phyloP scores from a whole-genome alignment of 2,329 filamentous ascomycete genomes.

The Aspergillus tubingensis region DNA sequence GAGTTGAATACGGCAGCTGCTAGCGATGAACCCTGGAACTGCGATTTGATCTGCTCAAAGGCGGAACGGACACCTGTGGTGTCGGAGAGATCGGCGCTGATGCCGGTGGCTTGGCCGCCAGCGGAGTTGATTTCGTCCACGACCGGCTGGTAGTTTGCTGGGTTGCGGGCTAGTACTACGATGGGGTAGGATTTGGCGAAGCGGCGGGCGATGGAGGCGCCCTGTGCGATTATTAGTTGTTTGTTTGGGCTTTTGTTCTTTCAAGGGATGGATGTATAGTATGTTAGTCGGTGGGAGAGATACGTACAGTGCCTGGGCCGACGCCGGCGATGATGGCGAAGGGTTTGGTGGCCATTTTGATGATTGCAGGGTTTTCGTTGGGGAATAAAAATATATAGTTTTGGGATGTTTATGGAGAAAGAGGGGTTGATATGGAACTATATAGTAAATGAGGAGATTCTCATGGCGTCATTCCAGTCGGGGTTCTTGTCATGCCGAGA shows the following conservation, averaged over 20 bases:
- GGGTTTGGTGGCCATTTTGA: constrained; percentile 40
- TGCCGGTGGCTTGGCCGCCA: constrained; percentile 62
- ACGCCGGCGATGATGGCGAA: constrained; percentile 51
- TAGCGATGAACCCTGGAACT: constrained; percentile 50
- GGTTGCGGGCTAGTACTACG: constrained; percentile 60
- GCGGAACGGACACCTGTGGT: constrained; percentile 55
- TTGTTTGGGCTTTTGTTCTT: background rate
- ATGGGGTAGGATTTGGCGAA: constrained; percentile 62
- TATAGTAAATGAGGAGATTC: background rate
- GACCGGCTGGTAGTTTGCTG: constrained; percentile 57
- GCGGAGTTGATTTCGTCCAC: constrained; percentile 61
- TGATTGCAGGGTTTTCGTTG: too few relatives aligned
- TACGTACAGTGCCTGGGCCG: constrained; percentile 47
- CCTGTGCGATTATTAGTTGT: background rate
- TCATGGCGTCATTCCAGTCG: constrained; percentile 20
- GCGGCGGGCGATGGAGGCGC: constrained; percentile 60
- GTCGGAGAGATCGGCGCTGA: constrained; percentile 61
- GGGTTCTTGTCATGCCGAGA: constrained; percentile 16
- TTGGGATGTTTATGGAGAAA: background rate
- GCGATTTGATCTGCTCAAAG: constrained; percentile 55
- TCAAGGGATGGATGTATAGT: background rate
- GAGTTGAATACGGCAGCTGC: constrained; percentile 64
- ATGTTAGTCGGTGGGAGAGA: background rate
- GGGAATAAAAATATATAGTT: too few relatives aligned
- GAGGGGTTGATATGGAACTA: background rate